Percentiles rank a stretch among this genome's conserved stretches.
Evolutionary conservation across 106 monocot species (phyloP).

Genomic region (Apostasia shenzhenica): DNA sequence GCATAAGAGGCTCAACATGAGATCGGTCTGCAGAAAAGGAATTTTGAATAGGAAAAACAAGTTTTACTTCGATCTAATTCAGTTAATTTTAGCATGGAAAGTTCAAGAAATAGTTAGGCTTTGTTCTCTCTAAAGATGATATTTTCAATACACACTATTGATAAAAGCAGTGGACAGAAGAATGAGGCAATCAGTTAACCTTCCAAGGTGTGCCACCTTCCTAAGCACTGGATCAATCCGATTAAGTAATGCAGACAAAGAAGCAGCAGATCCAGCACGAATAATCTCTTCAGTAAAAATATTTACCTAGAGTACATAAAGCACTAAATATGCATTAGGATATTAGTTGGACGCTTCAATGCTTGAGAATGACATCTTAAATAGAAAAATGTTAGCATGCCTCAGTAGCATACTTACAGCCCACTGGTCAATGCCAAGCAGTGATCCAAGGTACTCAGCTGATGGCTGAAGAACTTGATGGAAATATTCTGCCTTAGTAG

Average conservation of each 20-base stretch:
- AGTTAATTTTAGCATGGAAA: not conserved
- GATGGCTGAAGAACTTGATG: conserved; percentile 84
- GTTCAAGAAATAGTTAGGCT: no score
- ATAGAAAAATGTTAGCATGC: not conserved
- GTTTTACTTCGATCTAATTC: not conserved
- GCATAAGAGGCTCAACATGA: conserved; percentile 13
- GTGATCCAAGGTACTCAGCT: conserved; percentile 89
- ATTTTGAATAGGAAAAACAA: not conserved
- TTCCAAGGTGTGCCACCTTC: conserved; percentile 82
- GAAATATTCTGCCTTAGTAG: conserved; percentile 86
- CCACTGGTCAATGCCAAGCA: conserved; percentile 76
- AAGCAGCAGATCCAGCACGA: conserved; percentile 93
- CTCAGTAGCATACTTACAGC: conserved; percentile 55
- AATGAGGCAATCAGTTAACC: conserved; percentile 22
- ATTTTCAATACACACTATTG: no score
- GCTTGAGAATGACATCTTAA: not conserved
- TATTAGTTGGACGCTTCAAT: not conserved
- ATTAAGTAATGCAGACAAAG: conserved; percentile 82
- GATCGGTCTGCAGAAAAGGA: conserved; percentile 4
- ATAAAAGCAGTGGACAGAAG: no score
- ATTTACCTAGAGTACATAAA: conserved; percentile 36
- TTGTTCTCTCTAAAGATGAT: no score
- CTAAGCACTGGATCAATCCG: conserved; percentile 89
- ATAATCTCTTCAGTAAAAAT: conserved; percentile 99
- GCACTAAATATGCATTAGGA: not conserved